Percentiles rank a stretch among this genome's conserved stretches.
Evolutionary conservation across 805 yeast genomes (phyloP).

Genomic region (Ogataea paradorogensis): DNA sequence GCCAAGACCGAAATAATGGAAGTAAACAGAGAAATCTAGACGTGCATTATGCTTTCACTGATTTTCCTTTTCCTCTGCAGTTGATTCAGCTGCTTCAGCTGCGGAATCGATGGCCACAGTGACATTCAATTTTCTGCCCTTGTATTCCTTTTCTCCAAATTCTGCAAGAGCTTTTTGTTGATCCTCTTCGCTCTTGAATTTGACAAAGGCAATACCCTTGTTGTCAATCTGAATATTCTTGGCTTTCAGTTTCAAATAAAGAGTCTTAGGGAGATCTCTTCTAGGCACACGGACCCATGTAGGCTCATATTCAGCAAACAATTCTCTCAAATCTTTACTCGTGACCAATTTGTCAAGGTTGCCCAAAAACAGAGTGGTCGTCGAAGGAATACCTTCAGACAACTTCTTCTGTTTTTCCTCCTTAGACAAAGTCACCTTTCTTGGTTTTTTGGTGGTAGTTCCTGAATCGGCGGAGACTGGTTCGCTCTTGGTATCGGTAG

Average conservation of each 20-base stretch:
- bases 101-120: conserved; percentile 69
- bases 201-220: conserved; percentile 66
- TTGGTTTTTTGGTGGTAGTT: conserved; percentile 9
- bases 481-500: conserved; percentile 13
- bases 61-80: conserved; percentile 14
- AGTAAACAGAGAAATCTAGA: neutral
- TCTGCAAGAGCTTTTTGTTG: conserved; percentile 54
- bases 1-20: too few relatives aligned
- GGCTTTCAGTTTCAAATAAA: conserved; percentile 43
- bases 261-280: conserved; percentile 42
- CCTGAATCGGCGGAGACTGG: conserved; percentile 6
- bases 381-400: conserved; percentile 52
- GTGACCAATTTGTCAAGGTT: conserved; percentile 54
- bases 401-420: conserved; percentile 33
- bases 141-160: conserved; percentile 62
- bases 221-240: conserved; percentile 48
- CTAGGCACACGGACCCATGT: conserved; percentile 60
- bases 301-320: conserved; percentile 49
- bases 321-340: conserved; percentile 42
- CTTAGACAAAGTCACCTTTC: conserved; percentile 21
- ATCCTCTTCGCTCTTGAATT: conserved; percentile 43
- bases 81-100: conserved; percentile 15
- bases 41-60: conserved; percentile 6
- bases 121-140: conserved; percentile 64
- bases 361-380: conserved; percentile 58